Conservation (phyloP, 2,329 filamentous ascomycete species). For the Pestalotiopsis sp. region DNA sequence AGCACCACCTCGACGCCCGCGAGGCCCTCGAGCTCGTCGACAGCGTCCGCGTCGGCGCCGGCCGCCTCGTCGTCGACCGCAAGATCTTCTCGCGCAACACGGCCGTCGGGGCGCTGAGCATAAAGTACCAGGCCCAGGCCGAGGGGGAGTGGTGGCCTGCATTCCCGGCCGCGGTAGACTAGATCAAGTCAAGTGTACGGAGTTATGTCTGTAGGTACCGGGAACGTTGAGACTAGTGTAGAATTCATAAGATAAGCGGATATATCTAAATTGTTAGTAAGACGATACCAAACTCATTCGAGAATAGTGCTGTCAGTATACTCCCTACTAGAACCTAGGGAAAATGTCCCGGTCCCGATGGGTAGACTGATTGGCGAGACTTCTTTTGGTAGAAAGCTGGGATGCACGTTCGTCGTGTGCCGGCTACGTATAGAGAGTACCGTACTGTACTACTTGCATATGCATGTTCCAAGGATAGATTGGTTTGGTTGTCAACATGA, state of each 20-base stretch:
- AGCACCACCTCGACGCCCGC: slow-evolving; percentile 20
- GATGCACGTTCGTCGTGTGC: neutral
- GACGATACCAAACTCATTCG: neutral
- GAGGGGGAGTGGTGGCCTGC: neutral
- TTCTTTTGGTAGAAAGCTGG: neutral
- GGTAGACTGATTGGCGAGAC: neutral
- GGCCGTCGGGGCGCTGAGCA: neutral
- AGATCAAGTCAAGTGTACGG: neutral
- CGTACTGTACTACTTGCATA: neutral
- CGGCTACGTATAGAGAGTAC: too few relatives aligned
- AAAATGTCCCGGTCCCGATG: neutral
- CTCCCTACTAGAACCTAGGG: neutral
- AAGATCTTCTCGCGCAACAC: neutral
- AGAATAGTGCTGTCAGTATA: neutral
- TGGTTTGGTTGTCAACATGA: neutral
- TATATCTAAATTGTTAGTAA: neutral
- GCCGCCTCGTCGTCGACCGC: neutral
- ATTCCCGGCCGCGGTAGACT: neutral
- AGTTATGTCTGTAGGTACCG: neutral
- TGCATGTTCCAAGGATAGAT: neutral
- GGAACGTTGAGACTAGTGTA: neutral
- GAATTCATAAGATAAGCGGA: too few relatives aligned
- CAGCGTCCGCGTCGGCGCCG: neutral
- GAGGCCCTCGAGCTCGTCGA: neutral
- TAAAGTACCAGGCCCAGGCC: slow-evolving; percentile 27